Base-by-base conservation (phyloP, 2,329 filamentous ascomycete genomes). In the Ophiocordyceps polyrhachis-furcata region DNA sequence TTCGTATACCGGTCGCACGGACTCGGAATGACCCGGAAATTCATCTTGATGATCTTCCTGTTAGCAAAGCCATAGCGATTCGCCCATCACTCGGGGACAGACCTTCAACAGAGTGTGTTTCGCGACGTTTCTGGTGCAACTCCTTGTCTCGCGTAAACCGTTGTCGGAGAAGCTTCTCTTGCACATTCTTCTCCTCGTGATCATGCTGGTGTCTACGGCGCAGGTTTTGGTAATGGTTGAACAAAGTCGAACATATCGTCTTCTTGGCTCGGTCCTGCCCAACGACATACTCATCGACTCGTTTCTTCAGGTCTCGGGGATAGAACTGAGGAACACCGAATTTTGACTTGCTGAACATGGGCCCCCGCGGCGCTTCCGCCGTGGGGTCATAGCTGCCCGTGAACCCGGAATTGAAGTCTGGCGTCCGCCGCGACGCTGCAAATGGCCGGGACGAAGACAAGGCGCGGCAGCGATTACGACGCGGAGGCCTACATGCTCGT, bases 181-280 rank as follows among this genome's bases (percentile, higher is more conserved):
- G 63, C 32, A 63, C 52, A 41, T 68, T 69, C 44, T 67, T 64
- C 45, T 78, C 73, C 47, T 72, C 66, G 23, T 84, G 76, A 54
- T 94, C 87, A 45, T 88, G 78, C 51, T 91, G 76, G 47, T 81
- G 76, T 43, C 86, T 71, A 55, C 86, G 74, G 21, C 88, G 79
- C 48, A 94, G 74, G 42, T 84, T 77, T 62, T 95, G 86, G 58
- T 96, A 95, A 59, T 98, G 91, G 57, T 96, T 95, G 66, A 93
- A 95, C 25, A 98, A 83, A 7, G 89, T 87, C 4, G 89, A 81
- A 50, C 86, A 91, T 50, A 96, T 78, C 14, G 88, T 84, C 62
- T 93, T 93, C 70, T 98, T 91, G 15, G 91, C 87, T 48, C 86
- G 78, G 52, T 95, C 86, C 62, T 98, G 91, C 38, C 89, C 91